Percentiles rank a stretch among this genome's conserved stretches.
Evolutionary conservation across 108 stramenopile genomes (phyloP).

Genomic region (Cylindrotheca closterium): DNA sequence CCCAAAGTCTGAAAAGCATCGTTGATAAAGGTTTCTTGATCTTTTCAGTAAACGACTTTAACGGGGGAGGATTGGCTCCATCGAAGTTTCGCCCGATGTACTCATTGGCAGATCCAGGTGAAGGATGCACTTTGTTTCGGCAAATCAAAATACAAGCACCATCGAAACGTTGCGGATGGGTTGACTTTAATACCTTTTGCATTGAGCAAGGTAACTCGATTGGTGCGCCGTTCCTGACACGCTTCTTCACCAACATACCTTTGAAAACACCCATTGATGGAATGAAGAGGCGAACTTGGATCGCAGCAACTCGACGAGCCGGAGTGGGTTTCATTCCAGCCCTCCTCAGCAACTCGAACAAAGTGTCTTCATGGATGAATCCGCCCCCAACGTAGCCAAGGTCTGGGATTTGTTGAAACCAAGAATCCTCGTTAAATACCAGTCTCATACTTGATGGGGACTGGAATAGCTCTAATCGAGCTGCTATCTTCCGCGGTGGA

Average conservation of each 20-base stretch:
- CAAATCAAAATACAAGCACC: slow-evolving; percentile 12
- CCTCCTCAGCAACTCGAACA: neutral
- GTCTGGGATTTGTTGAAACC: no score
- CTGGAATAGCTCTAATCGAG: slow-evolving; percentile 8
- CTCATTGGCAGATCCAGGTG: slow-evolving; percentile 4
- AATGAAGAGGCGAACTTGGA: slow-evolving; percentile 13
- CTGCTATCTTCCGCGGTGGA: neutral
- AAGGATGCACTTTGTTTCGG: slow-evolving; percentile 10
- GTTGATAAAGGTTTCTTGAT: slow-evolving; percentile 12
- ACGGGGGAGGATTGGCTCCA: slow-evolving; percentile 13
- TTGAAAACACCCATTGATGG: slow-evolving; percentile 11
- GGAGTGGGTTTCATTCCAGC: neutral
- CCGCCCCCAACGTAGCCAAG: slow-evolving; percentile 14
- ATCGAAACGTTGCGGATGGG: slow-evolving; percentile 5
- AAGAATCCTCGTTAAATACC: no score
- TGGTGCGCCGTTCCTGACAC: slow-evolving; percentile 4
- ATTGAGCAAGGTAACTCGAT: slow-evolving; percentile 17
- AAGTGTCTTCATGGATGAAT: slow-evolving; percentile 7
- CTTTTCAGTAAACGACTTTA: slow-evolving; percentile 9
- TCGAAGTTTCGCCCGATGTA: slow-evolving; percentile 10
- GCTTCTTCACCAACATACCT: slow-evolving; percentile 7
- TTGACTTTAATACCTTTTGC: slow-evolving; percentile 19
- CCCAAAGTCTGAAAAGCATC: slow-evolving; percentile 31
- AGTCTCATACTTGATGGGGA: no score
- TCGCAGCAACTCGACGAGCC: neutral